Evolutionary conservation across 208 protist genomes (phyloP).

Genomic region (Leishmania amazonensis): DNA sequence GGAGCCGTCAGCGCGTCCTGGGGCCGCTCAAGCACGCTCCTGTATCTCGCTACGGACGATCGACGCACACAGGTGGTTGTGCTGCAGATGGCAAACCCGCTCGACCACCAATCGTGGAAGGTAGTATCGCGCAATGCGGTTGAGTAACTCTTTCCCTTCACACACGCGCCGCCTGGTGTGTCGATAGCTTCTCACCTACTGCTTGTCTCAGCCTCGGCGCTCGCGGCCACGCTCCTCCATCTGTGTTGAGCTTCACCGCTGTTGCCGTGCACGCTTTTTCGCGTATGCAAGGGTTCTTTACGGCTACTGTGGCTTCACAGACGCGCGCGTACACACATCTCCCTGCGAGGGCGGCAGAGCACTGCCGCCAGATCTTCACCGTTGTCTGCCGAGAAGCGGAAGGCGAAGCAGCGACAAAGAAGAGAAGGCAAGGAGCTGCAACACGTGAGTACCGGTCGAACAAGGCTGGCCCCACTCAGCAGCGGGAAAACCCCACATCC

Average conservation of each 20-base stretch:
- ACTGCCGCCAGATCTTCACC: not conserved
- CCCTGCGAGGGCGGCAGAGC: not conserved
- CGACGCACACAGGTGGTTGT: conserved; percentile 48
- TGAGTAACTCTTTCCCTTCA: conserved; percentile 8
- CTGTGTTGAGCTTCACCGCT: not conserved
- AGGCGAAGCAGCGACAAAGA: not conserved
- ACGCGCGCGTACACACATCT: not conserved
- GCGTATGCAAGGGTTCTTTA: not conserved
- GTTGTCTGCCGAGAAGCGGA: not conserved
- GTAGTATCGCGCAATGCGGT: conserved; percentile 38
- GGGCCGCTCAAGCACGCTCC: conserved; percentile 72
- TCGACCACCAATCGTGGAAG: conserved; percentile 81
- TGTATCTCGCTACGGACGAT: conserved; percentile 79
- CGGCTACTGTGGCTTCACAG: not conserved
- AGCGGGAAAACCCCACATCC: not conserved
- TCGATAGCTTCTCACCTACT: not conserved
- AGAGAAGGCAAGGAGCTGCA: not conserved
- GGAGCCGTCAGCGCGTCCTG: conserved; percentile 85
- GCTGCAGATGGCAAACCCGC: conserved; percentile 75
- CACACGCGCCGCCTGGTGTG: not conserved
- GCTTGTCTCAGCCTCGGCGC: not conserved
- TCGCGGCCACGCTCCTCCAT: not conserved
- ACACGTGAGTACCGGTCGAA: not conserved
- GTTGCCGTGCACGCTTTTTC: not conserved
- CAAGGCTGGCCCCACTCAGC: not conserved